Percentiles rank a stretch among this genome's conserved stretches.
Evolutionary conservation across 768 basidiomycete genomes (phyloP).

Genomic region (Collybiopsis confluens): DNA sequence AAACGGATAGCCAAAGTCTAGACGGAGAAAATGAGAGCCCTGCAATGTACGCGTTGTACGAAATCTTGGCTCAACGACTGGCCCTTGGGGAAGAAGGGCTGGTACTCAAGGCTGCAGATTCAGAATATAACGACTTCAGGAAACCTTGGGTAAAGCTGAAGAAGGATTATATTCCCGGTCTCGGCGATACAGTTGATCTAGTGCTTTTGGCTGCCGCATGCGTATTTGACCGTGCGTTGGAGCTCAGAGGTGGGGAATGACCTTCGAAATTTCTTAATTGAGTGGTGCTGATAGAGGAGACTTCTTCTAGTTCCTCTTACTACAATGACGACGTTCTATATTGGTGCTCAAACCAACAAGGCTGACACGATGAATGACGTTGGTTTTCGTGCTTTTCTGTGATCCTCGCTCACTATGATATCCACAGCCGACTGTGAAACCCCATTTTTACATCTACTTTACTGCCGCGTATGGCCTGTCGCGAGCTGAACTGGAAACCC

Average conservation of each 20-base stretch:
- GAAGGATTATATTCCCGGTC: slow-evolving; percentile 82
- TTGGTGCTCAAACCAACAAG: slow-evolving; percentile 61
- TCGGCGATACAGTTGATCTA: slow-evolving; percentile 79
- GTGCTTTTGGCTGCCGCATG: slow-evolving; percentile 74
- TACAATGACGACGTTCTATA: slow-evolving; percentile 75
- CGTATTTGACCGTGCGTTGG: slow-evolving; percentile 75
- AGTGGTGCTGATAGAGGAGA: neutral
- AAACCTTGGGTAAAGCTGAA: slow-evolving; percentile 86
- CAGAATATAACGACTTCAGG: slow-evolving; percentile 58
- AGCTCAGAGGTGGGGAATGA: slow-evolving; percentile 56
- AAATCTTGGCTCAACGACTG: slow-evolving; percentile 47
- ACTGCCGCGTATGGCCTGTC: slow-evolving; percentile 71
- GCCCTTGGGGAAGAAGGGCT: slow-evolving; percentile 62
- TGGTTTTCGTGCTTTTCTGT: slow-evolving; percentile 13
- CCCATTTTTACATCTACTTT: slow-evolving; percentile 73
- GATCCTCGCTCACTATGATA: neutral
- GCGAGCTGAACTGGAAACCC: slow-evolving; percentile 62
- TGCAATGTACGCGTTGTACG: slow-evolving; percentile 23
- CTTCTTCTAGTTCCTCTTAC: slow-evolving; percentile 54
- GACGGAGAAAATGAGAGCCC: neutral
- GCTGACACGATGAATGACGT: slow-evolving; percentile 36
- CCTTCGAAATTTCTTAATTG: neutral
- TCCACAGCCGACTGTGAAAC: slow-evolving; percentile 36
- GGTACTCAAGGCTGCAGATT: slow-evolving; percentile 72
- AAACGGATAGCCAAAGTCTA: slow-evolving; percentile 6